Percentiles rank a stretch among this genome's conserved stretches.
Conservation (phyloP, 2,329 filamentous ascomycete genomes). For the Didymella pinodella region DNA sequence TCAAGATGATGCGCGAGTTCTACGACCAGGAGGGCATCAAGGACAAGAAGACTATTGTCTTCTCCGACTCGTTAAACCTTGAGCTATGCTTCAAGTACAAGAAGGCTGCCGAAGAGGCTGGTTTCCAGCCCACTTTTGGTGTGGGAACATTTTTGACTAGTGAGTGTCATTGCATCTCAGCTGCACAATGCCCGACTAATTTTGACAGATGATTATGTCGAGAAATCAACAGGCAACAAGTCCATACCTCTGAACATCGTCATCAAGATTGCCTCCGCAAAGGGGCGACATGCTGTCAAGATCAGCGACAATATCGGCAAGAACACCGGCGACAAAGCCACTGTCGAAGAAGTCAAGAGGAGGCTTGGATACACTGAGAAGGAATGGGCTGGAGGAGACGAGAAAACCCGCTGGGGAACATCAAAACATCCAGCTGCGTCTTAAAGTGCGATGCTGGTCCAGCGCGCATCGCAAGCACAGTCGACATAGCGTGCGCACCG, state of each 20-base stretch:
- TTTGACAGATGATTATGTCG: slow-evolving; percentile 76
- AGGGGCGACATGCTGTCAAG: slow-evolving; percentile 84
- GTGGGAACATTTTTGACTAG: slow-evolving; percentile 95
- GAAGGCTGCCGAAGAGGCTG: slow-evolving; percentile 76
- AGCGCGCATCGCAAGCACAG: too few relatives aligned
- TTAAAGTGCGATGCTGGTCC: too few relatives aligned
- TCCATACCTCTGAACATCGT: slow-evolving; percentile 95
- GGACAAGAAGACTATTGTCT: slow-evolving; percentile 88
- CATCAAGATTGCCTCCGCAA: slow-evolving; percentile 91
- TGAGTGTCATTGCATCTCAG: slow-evolving; percentile 44
- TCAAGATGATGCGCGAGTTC: slow-evolving; percentile 80
- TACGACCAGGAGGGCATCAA: slow-evolving; percentile 78
- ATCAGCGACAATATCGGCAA: slow-evolving; percentile 89
- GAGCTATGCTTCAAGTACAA: slow-evolving; percentile 93
- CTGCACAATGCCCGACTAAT: slow-evolving; percentile 21
- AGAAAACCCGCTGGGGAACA: slow-evolving; percentile 80
- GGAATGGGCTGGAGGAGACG: slow-evolving; percentile 82
- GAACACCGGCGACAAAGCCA: slow-evolving; percentile 86
- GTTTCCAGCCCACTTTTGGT: slow-evolving; percentile 88
- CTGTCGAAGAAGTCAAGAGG: slow-evolving; percentile 83
- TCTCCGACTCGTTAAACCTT: slow-evolving; percentile 93
- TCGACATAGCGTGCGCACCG: too few relatives aligned
- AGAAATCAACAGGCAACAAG: slow-evolving; percentile 76
- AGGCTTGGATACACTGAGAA: slow-evolving; percentile 86
- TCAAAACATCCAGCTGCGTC: slow-evolving; percentile 29